A percentile compares a stretch with the other conserved stretches of the same genome.
Conservation (phyloP, 31 red algal genomes). For the Endocladia muricata region DNA sequence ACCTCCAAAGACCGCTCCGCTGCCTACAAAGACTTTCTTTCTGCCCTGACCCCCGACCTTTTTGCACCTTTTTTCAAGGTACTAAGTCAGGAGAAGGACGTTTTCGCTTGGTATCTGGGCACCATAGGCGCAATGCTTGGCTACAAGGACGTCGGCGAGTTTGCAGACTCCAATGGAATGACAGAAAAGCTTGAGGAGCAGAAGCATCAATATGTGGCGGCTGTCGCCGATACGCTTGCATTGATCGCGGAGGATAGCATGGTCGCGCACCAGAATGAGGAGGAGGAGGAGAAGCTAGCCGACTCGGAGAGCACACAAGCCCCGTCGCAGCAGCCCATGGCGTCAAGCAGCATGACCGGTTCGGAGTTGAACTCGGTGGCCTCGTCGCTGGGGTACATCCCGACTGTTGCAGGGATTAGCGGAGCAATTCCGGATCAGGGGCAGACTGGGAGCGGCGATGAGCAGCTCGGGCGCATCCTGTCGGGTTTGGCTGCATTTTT, state of each 20-base stretch:
- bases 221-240: conserved; percentile 31
- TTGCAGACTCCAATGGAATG: conserved; percentile 3
- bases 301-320: neutral
- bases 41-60: conserved; percentile 15
- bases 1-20: conserved; percentile 7
- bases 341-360: neutral
- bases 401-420: conserved; percentile 46
- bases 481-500: conserved; percentile 35
- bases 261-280: neutral
- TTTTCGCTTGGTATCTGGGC: conserved; percentile 41
- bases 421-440: conserved; percentile 3
- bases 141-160: neutral
- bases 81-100: conserved; percentile 45
- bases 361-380: neutral
- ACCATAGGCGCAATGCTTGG: conserved; percentile 32
- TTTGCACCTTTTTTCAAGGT: conserved; percentile 28
- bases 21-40: conserved; percentile 5
- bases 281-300: neutral
- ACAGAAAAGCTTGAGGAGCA: conserved; percentile 26
- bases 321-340: neutral
- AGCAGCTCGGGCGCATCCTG: conserved; percentile 63
- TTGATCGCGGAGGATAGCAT: conserved; percentile 33
- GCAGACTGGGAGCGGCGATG: conserved; percentile 24
- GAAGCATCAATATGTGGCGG: conserved; percentile 15
- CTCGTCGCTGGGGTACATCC: conserved; percentile 45